Evolutionary conservation across 331 rosid genomes (phyloP), one percentile per base, ranked within the genome.

Genomic region (Malus hybrid): DNA sequence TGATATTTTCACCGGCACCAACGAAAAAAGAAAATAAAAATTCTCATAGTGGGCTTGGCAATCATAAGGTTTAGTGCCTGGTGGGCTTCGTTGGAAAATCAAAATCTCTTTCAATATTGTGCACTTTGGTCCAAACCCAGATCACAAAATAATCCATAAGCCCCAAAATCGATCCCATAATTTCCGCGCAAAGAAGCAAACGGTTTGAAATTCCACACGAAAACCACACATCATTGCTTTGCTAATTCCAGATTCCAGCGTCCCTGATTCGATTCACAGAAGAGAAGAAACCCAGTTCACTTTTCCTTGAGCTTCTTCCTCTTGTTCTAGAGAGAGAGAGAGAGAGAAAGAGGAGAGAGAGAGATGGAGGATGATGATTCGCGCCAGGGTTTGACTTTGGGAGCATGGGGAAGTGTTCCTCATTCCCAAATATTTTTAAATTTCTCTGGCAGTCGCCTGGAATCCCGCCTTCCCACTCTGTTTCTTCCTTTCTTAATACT

Each of bases 381-480:
- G 1, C 46, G 18, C 4, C 13, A 20, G 27, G 27, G 64, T 33
- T 80, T 80, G 84, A 80, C 84, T 80, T 80, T 76, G 60, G 70
- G 12, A 56, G 63, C 71, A 70, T 80, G 71, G 76, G 71, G 79
- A 62, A 39, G 74, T 27, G 80, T 76, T 67, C 57, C 39, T 33
- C 61, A 15, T 16, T 27, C 65, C 19, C 56, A 63, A 69, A 57
- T 76, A 75, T 82, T 87, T 55, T 83, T 87, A 82, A 78, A 80
- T 82, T 79, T 32, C 77, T 42, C 4, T 9, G 72, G 42, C 76
- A 50, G 77, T 60, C 71, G 65, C 86, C 89, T 79, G 39, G 75
- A 87, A 65, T 86, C 81, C 15, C 88, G 85, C 82, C 44, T 33
- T 7, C 0, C 39, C 75, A 62, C 73, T 62, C 48, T 22, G 59